phyloP scores from a whole-genome alignment of 225 moss, liverwort and hornwort species.

The Physcomitrellopsis africana region DNA sequence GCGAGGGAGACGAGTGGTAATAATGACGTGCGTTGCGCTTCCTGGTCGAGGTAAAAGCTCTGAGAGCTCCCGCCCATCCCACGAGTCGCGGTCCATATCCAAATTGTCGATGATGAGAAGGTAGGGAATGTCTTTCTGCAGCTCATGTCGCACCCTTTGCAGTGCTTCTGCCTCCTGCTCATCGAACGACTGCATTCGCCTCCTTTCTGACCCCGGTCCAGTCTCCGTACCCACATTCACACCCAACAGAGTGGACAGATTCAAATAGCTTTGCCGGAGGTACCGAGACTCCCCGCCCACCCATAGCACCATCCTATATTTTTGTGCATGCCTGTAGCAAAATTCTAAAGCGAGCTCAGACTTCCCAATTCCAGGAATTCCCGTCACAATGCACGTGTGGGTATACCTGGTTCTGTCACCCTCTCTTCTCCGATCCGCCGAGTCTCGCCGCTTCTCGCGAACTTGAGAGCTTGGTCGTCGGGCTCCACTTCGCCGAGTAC shows the following conservation, averaged over 20 bases:
- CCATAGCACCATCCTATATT: conserved; percentile 59
- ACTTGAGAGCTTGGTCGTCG: not conserved
- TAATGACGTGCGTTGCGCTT: conserved; percentile 51
- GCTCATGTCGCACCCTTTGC: conserved; percentile 42
- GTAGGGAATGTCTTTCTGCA: conserved; percentile 53
- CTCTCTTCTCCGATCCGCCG: conserved; percentile 19
- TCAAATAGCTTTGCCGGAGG: conserved; percentile 54
- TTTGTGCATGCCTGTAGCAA: conserved; percentile 47
- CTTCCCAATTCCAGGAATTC: conserved; percentile 56
- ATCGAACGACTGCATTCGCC: conserved; percentile 38
- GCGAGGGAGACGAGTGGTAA: conserved; percentile 52
- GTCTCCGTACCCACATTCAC: conserved; percentile 42
- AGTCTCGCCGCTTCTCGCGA: conserved; percentile 36
- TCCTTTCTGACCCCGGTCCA: conserved; percentile 27
- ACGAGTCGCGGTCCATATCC: conserved; percentile 52
- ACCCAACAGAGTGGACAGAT: conserved; percentile 40
- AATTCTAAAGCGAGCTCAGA: conserved; percentile 60
- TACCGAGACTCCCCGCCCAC: conserved; percentile 52
- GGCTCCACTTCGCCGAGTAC: not conserved
- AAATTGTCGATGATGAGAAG: conserved; percentile 57
- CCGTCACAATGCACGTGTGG: conserved; percentile 48
- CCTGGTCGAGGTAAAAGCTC: conserved; percentile 50
- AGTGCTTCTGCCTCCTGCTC: conserved; percentile 53
- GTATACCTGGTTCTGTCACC: conserved; percentile 17
- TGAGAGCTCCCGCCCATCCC: conserved; percentile 50